Percentiles rank a stretch among this genome's conserved stretches.
Evolutionary conservation across 2,329 filamentous ascomycete species (phyloP).

Genomic region (Colletotrichum cuscutae): DNA sequence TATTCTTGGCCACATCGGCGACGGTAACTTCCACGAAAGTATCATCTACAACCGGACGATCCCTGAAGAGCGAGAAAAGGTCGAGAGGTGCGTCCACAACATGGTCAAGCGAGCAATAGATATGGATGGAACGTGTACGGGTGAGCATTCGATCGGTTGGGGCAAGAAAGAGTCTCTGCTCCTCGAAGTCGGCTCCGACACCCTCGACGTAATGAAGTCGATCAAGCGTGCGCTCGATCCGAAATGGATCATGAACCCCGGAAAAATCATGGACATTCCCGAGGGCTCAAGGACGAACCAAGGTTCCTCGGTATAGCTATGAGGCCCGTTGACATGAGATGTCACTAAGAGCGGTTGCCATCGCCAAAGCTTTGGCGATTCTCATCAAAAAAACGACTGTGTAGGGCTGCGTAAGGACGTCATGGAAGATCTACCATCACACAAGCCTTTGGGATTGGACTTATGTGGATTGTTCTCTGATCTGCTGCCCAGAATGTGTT

Average conservation of each 20-base stretch:
- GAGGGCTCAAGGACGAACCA: constrained; percentile 40
- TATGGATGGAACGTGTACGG: constrained; percentile 94
- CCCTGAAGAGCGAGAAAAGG: constrained; percentile 76
- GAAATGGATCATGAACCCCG: constrained; percentile 89
- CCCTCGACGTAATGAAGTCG: constrained; percentile 84
- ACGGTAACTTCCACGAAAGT: constrained; percentile 94
- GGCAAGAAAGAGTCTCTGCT: constrained; percentile 85
- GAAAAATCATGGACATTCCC: constrained; percentile 85
- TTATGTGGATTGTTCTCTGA: background rate
- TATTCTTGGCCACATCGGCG: constrained; percentile 89
- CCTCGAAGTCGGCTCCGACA: constrained; percentile 83
- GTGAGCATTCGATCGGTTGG: constrained; percentile 87
- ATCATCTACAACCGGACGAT: constrained; percentile 86
- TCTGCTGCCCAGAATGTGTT: background rate
- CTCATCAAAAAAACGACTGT: too few relatives aligned
- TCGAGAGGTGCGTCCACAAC: constrained; percentile 84
- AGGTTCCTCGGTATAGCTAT: background rate
- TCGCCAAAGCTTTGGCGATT: too few relatives aligned
- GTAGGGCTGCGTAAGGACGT: background rate
- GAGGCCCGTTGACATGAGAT: background rate
- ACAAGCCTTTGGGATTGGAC: background rate
- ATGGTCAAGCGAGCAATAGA: constrained; percentile 92
- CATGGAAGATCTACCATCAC: background rate
- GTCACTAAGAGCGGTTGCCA: background rate
- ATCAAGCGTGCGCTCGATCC: constrained; percentile 89